Evolutionary conservation across 1,139 yeast species (phyloP), one percentile per base, ranked within the genome.

Genomic region (Diutina rugosa): DNA sequence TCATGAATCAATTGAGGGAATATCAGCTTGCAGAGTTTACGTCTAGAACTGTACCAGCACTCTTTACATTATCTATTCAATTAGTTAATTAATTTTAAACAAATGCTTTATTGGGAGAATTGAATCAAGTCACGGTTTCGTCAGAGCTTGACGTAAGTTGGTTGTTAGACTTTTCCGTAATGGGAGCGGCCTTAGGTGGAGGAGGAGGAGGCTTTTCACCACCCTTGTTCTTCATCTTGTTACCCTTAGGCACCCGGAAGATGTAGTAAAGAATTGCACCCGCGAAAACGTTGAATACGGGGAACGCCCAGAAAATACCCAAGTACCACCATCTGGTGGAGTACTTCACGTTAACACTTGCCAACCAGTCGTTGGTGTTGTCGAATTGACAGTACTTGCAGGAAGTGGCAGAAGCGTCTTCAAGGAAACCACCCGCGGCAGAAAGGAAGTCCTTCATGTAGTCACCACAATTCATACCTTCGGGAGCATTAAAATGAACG

Each of bases 381-480:
- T 78, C 80, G 59, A 81, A 16, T 16, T n/a, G 41, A 18, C 53
- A 49, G 35, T n/a, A 49, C 28, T 30, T 7, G 18, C 53, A 49
- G 18, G 5, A 7, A 3, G 85, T 77, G 30, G 80, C 81, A 28
- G 70, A 63, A 16, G 86, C 83, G 61, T 85, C 75, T 2, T 64
- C 64, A 48, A 87, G 63, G 61, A 82, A 81, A 38, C 95, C 95
- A 28, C 73, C 69, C 48, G 59, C 56, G 6, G 57, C 46, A 6
- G 59, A 51, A 18, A 68, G 56, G 57, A 59, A 69, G 7, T 56
- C 57, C 1, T 63, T 65, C 65, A 82, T 73, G 67, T 73, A 87
- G 54, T 76, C 69, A 8, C 74, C 77, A 71, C 95, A 87, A 1
- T 87, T 82, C 68, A 72, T 70, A 4, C 62, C 62, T 7, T 45